Base-by-base conservation (phyloP, 345 rosid genomes). In the Adansonia digitata region DNA sequence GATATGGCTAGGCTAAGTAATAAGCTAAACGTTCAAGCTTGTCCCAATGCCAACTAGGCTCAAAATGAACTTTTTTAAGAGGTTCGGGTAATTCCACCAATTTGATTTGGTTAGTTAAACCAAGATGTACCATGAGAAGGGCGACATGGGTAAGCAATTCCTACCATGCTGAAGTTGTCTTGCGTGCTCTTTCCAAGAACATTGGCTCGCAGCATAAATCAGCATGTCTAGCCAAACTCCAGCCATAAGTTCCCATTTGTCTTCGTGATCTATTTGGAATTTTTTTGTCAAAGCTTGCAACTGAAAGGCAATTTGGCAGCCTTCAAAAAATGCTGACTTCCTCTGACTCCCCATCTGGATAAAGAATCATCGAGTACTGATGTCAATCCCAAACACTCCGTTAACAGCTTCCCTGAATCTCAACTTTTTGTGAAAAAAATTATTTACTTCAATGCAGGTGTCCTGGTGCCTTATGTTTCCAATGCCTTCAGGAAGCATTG, bases 61-160 rank as follows among this genome's bases (percentile, higher is more conserved):
- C 1, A 65, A 40, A 65, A 0, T 10, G 2, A 4, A 13, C 31
- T 0, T 12, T n/a, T 2, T 12, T 0, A 24, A 65, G 70, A 15
- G n/a, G 40, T 12, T 4, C 0, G 5, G 31, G 31, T 17, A 42
- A 13, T 20, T 14, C 7, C 48, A 13, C 39, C 55, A 74, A 0
- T 1, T 74, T 4, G 18, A 45, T 70, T 17, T 48, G 35, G 40
- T 60, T 31, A 5, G 0, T 71, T 5, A 82, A 22, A 18, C 79
- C 77, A 18, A 79, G 71, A 71, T 82, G 74, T 0, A 53, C 74
- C 82, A 79, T 76, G 0, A 82, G 52, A 22, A 76, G 67, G 5
- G 78, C 43, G 0, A 82, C 78, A 7, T 73, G 85, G 46, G 85
- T 79, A 0, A 79, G 71, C 27, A 82, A 52, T 69, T 82, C 82